Base-by-base conservation (phyloP, 768 basidiomycete species). In the Mycena haematopus region DNA sequence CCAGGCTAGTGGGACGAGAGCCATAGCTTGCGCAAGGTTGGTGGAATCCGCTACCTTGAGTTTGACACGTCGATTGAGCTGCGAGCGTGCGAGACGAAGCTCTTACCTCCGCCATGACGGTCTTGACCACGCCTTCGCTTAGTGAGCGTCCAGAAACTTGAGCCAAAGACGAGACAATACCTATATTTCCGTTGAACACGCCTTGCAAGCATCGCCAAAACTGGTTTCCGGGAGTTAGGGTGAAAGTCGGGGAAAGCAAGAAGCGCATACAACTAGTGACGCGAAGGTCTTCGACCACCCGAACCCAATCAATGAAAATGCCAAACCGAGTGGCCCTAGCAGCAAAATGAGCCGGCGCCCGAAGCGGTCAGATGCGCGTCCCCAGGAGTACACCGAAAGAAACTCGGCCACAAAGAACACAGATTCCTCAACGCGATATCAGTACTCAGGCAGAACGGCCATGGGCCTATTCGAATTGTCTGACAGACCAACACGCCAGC, bases 311-410 rank as follows among this genome's bases (percentile, higher is more conserved):
- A 72, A 69, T 3, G 74, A 64, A 5, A 76, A 51, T 13, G 67
- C 40, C 24, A 75, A 40, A 6, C 76, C 76, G 31, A 74, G 68
- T 2, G 75, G 69, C 7, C 75, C 76, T 9, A 73, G 63, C 5
- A 76, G 58, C 3, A 77, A 62, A 24, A 76, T 60, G 1, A 76
- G 75, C n/a, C 71, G 70, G 14, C 76, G 63, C 6, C 76, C 76
- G 33, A 73, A 71, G 14, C 57, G 60, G 55, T 77, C 74, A 14
- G 76, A 76, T 15, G 71, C 71, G 17, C 70, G 65, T 13, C 72
- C 71, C 73, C 74, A 75, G 25, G 60, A 65, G 21, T 69, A 66
- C 15, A 75, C 72, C n/a, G 70, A 67, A 2, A 67, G 14, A 22
- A 67, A 71, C 60, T 75, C 72, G 19, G 73, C 65, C 9, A 71